Base-by-base conservation (phyloP, 192 early-diverging fungal genomes). In the Allomyces macrogynus region DNA sequence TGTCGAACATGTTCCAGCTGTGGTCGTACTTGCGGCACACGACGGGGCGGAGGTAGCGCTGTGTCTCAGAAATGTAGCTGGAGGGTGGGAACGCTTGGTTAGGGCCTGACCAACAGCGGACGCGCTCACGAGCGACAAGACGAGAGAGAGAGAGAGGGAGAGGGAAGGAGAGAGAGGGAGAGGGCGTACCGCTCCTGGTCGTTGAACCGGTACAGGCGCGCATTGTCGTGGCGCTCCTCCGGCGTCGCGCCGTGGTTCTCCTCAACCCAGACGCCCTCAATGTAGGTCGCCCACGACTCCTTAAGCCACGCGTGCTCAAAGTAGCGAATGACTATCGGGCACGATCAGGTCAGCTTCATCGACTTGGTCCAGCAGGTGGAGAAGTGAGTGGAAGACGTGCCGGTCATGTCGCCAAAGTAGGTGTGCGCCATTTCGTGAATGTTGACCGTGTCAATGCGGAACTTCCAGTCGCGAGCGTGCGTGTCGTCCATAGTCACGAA, bases 221-320 rank as follows among this genome's bases (percentile, higher is more conserved):
- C 72, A 25, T 79, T 77, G 26, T 70, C 63, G 16, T 64, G 63
- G 64, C 43, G 43, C 5, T 77, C 44, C 65, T 79, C 80, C 54
- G 68, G 64, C 23, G 43, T 4, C 70, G 68, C 68, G 32, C 70
- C 67, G 68, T 49, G 26, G 65, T 23, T n/a, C 24, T 40, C 26
- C 67, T 73, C 71, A 10, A 69, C 32, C 67, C 67, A 73, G 27
- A 61, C 49, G 1, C 64, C 62, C 62, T 73, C 72, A 42, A 76
- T 72, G 62, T 77, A 81, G 1, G 77, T 76, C 20, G 80, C 80
- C 80, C 80, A 81, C 10, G 71, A 73, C 68, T 81, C 80, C 70
- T 81, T 81, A 10, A 79, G 67, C 80, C 80, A 81, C 23, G 72
- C 78, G 67, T 81, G 80, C 61, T 81, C 80, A 71, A 81, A 81